Evolutionary conservation across 1,139 yeast species (phyloP).

Genomic region (Zygoascus sp.): DNA sequence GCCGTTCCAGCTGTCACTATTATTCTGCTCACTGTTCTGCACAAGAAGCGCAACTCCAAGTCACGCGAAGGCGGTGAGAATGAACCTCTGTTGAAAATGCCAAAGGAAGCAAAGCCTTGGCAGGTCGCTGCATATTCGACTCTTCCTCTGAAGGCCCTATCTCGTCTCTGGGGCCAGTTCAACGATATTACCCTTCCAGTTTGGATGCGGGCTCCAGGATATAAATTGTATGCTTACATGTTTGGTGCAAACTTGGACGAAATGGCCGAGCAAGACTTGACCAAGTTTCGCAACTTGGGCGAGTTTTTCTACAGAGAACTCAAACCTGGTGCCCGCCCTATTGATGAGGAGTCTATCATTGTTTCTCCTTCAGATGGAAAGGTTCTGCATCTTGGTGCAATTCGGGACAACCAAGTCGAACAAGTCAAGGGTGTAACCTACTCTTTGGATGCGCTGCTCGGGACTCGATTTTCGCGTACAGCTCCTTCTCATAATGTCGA

Average conservation of each 20-base stretch:
- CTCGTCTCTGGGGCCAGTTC: constrained; percentile 91
- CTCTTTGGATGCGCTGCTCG: constrained; percentile 82
- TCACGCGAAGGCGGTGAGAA: constrained; percentile 18
- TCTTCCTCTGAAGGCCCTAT: constrained; percentile 83
- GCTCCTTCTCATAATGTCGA: constrained; percentile 58
- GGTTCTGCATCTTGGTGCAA: constrained; percentile 78
- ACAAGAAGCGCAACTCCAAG: constrained; percentile 33
- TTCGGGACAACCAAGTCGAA: constrained; percentile 72
- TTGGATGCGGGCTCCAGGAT: constrained; percentile 85
- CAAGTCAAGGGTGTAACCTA: constrained; percentile 97
- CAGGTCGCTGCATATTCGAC: constrained; percentile 84
- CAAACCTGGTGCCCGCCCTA: constrained; percentile 74
- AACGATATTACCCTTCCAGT: constrained; percentile 80
- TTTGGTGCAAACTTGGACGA: constrained; percentile 91
- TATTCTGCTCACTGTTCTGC: constrained; percentile 61
- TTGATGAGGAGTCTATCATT: constrained; percentile 53
- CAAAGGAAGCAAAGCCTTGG: constrained; percentile 73
- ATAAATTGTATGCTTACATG: constrained; percentile 64
- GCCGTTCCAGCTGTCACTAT: constrained; percentile 61
- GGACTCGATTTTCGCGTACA: constrained; percentile 37
- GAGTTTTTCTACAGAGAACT: constrained; percentile 88
- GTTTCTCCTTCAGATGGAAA: constrained; percentile 95
- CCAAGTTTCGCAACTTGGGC: constrained; percentile 69
- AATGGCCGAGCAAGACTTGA: constrained; percentile 77
- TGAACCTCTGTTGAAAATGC: constrained; percentile 25